Conservation (phyloP, 768 basidiomycete genomes). For the Leccinellum rugosiceps region DNA sequence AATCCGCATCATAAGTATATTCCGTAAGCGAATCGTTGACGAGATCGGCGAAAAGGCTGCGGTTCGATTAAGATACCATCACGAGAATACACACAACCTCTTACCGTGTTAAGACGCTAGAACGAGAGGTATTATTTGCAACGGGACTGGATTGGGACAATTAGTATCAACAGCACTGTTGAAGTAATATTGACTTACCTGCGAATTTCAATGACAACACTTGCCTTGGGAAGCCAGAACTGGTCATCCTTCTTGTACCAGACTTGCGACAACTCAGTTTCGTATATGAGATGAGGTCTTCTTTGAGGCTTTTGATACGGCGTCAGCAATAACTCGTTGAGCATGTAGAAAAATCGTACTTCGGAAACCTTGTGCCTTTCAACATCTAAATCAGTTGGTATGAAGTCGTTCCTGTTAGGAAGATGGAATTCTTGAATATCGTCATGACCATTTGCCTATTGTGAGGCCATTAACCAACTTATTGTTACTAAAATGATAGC, state of each 20-base stretch:
- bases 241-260: slow-evolving; percentile 98
- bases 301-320: slow-evolving; percentile 54
- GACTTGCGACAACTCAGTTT: slow-evolving; percentile 67
- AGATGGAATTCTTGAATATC: slow-evolving; percentile 68
- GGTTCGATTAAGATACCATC: neutral
- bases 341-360: slow-evolving; percentile 37
- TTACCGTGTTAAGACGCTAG: slow-evolving; percentile 71
- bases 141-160: slow-evolving; percentile 42
- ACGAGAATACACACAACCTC: slow-evolving; percentile 11
- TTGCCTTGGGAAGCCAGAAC: slow-evolving; percentile 93
- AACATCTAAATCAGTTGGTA: slow-evolving; percentile 83
- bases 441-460: slow-evolving; percentile 61
- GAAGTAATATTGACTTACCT: slow-evolving; percentile 38
- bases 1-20: slow-evolving; percentile 87
- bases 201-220: slow-evolving; percentile 69
- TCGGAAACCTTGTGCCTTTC: slow-evolving; percentile 66
- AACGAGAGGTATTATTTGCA: slow-evolving; percentile 60
- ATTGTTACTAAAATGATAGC: neutral
- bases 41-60: slow-evolving; percentile 76
- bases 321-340: neutral
- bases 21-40: slow-evolving; percentile 88
- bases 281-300: slow-evolving; percentile 71
- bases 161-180: neutral
- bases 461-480: neutral
- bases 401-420: slow-evolving; percentile 86